Conservation (phyloP, 176 grass and related monocot genomes). For the Saccharum officinarum region DNA sequence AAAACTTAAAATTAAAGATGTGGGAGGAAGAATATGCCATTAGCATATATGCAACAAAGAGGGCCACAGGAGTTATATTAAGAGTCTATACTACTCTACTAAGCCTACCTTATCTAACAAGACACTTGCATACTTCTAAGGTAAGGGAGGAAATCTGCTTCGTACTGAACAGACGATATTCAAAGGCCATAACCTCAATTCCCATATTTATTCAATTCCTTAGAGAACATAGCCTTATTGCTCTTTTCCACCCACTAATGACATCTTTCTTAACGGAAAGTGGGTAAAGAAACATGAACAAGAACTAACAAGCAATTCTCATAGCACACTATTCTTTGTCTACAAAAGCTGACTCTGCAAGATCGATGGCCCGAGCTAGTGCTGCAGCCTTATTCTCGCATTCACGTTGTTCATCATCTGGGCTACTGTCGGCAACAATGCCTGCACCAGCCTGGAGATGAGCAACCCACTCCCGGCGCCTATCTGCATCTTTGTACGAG, state of each 20-base stretch:
- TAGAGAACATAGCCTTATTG: constrained; percentile 2
- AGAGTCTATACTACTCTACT: background rate
- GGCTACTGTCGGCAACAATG: constrained; percentile 91
- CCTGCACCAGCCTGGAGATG: constrained; percentile 90
- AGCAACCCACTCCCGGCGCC: constrained; percentile 76
- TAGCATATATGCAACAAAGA: background rate
- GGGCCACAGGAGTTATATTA: background rate
- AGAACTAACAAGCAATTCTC: background rate
- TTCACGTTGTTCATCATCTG: constrained; percentile 84
- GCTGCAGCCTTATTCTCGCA: constrained; percentile 92
- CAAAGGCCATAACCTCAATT: background rate
- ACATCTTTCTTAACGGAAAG: constrained; percentile 4
- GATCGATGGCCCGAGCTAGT: constrained; percentile 84
- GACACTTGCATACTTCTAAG: too few species aligned
- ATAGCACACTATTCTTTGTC: constrained; percentile 41
- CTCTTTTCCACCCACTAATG: constrained; percentile 22
- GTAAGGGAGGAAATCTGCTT: background rate
- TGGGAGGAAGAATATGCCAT: background rate
- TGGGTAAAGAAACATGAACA: constrained; percentile 23
- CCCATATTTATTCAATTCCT: constrained; percentile 31
- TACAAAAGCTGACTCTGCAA: constrained; percentile 86
- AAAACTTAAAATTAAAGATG: background rate
- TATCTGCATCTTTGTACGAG: constrained; percentile 49
- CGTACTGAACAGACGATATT: background rate
- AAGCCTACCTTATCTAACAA: background rate